phyloP scores from a whole-genome alignment of 78 protist species.

The Dictyostelium capitatum region DNA sequence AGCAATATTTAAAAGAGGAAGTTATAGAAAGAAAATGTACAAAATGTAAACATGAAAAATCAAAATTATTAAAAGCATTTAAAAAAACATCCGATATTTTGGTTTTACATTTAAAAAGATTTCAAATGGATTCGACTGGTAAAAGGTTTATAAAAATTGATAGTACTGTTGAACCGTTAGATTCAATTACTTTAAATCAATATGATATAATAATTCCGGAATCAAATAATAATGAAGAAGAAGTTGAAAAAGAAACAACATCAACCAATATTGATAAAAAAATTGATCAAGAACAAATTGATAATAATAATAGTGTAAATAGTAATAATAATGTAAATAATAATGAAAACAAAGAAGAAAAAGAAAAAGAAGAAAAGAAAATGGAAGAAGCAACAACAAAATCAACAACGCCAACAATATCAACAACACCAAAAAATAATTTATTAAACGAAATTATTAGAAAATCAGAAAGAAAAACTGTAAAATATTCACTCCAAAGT shows the following conservation, averaged over 20 bases:
- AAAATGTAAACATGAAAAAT: constrained; percentile 31
- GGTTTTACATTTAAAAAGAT: constrained; percentile 56
- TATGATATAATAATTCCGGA: not conserved
- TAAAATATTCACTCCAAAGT: constrained; percentile 39
- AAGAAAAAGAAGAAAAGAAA: not conserved
- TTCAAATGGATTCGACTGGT: not conserved
- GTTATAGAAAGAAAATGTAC: constrained; percentile 63
- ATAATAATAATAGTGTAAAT: not conserved
- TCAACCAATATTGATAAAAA: not conserved
- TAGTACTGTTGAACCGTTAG: not conserved
- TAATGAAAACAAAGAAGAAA: not conserved
- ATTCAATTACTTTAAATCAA: not conserved
- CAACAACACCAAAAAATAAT: not conserved
- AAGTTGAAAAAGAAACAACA: not conserved
- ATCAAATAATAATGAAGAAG: not conserved
- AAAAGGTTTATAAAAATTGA: not conserved
- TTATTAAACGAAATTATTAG: not conserved
- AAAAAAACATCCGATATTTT: constrained; percentile 19
- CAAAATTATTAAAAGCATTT: constrained; percentile 23
- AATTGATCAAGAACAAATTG: not conserved
- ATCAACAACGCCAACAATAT: not conserved
- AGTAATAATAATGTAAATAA: constrained; percentile 7
- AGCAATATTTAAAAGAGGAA: constrained; percentile 59
- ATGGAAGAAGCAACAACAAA: not conserved
- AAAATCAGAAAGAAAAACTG: not conserved